Base-by-base conservation (phyloP, 129 eudicot species). In the Gnaphalium uliginosum region DNA sequence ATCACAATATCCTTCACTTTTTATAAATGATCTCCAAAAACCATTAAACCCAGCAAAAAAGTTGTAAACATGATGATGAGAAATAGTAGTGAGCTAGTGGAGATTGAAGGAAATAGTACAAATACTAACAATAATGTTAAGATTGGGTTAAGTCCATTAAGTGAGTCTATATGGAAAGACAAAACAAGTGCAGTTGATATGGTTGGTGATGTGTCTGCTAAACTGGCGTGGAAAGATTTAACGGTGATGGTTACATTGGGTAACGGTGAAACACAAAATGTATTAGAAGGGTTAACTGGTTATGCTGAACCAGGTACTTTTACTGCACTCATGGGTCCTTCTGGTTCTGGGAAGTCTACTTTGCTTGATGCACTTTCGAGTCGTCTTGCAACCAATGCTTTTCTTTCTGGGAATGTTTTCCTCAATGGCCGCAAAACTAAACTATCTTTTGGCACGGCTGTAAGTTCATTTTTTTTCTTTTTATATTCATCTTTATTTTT, bases 241-340 rank as follows among this genome's bases (percentile, higher is more conserved):
- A 91, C 97, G 5, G 99, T 95, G 5, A 87, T 85, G 96, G 99
- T 95, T 6, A 95, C 97, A 0, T 79, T 95, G 2, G 76, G 89
- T 57, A 91, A 86, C 79, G 99, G 99, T 0, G 97, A 89, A 23
- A 91, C 90, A 2, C 99, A 95, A 51, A 95, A 86, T 73, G 97
- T 95, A 50, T 51, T 95, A 18, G 97, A 91, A 74, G 86, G 85
- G 8, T 78, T 95, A 3, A 89, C 94, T 8, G 99, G 99, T 0
- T 95, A 87, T 60, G 99, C 99, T 1, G 99, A 95, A 66, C 99
- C 99, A 0, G 99, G 99, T 21, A 78, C 85, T 13, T 95, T 95
- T 35, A 95, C 99, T 0, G 99, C 99, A 2, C 87, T 95, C 5
- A 95, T 95, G 99, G 99, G 99, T 14, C 99, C 99, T 0, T 95